Conservation (phyloP, 2,329 filamentous ascomycete genomes). For the Endoconidiophora polonica region DNA sequence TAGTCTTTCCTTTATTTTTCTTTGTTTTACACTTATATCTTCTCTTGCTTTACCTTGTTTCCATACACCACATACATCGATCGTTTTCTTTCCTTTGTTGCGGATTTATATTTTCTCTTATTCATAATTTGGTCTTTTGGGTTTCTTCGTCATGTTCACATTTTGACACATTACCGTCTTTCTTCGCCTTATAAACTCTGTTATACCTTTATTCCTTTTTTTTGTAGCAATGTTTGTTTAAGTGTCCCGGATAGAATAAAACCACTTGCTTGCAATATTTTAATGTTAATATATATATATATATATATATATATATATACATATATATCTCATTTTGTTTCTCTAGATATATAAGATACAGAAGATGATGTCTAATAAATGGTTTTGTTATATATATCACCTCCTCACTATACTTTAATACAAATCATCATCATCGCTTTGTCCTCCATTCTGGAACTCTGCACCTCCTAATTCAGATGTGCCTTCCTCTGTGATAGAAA, state of each 20-base stretch:
- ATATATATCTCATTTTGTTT: not conserved
- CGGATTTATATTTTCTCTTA: too few relatives aligned
- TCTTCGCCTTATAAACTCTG: too few relatives aligned
- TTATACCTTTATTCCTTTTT: not conserved
- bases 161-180: too few relatives aligned
- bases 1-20: not conserved
- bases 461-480: slow-evolving; percentile 17
- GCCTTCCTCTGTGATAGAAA: not conserved
- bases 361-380: not conserved
- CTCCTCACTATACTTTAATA: slow-evolving; percentile 24
- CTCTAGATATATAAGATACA: not conserved
- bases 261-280: too few relatives aligned
- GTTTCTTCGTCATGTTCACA: too few relatives aligned
- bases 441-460: slow-evolving; percentile 35
- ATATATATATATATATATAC: not conserved
- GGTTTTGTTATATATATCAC: not conserved
- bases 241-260: too few relatives aligned
- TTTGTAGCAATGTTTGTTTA: too few relatives aligned
- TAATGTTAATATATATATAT: too few relatives aligned
- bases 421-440: slow-evolving; percentile 39
- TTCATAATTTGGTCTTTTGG: too few relatives aligned
- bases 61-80: too few relatives aligned
- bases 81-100: too few relatives aligned
- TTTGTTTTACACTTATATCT: not conserved
- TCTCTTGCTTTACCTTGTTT: not conserved